Evolutionary conservation across 1,284 basidiomycete genomes (phyloP).

Genomic region (Pseudozyma sp.): DNA sequence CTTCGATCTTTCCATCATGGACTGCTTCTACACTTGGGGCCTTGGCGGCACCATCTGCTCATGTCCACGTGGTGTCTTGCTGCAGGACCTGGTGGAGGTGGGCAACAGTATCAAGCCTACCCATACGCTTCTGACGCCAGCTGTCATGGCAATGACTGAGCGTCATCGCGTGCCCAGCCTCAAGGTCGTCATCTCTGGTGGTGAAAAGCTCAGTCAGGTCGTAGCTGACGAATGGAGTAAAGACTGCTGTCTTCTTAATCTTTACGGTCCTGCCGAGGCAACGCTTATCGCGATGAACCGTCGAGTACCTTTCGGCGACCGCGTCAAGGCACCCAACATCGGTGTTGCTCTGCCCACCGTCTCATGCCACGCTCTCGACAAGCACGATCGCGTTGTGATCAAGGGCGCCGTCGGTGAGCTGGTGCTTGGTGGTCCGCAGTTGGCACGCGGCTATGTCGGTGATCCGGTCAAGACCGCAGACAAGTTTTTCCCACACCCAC

Average conservation of each 20-base stretch:
- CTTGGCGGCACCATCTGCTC: conserved; percentile 66
- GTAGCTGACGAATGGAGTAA: conserved; percentile 69
- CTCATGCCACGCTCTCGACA: conserved; percentile 64
- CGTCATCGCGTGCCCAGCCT: conserved; percentile 63
- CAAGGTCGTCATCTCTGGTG: conserved; percentile 69
- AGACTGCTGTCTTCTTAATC: conserved; percentile 66
- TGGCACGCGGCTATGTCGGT: conserved; percentile 64
- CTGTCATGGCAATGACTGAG: conserved; percentile 69
- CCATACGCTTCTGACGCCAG: conserved; percentile 68
- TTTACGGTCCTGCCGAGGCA: conserved; percentile 68
- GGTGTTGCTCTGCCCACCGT: conserved; percentile 67
- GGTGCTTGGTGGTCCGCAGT: conserved; percentile 63
- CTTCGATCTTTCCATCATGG: conserved; percentile 68
- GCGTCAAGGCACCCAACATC: conserved; percentile 69
- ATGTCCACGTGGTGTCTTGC: conserved; percentile 54
- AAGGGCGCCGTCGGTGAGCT: conserved; percentile 69
- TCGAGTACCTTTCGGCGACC: conserved; percentile 60
- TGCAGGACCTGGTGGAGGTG: conserved; percentile 60
- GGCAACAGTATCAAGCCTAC: conserved; percentile 60
- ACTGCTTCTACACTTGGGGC: conserved; percentile 67
- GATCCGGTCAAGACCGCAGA: conserved; percentile 65
- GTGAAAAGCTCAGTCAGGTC: conserved; percentile 69
- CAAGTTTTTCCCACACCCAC: conserved; percentile 63
- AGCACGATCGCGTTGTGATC: conserved; percentile 60
- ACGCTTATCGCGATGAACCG: conserved; percentile 67